Percentiles rank a stretch among this genome's conserved stretches.
Conservation (phyloP, 257 asterid genomes). For the Capsicum chinense region DNA sequence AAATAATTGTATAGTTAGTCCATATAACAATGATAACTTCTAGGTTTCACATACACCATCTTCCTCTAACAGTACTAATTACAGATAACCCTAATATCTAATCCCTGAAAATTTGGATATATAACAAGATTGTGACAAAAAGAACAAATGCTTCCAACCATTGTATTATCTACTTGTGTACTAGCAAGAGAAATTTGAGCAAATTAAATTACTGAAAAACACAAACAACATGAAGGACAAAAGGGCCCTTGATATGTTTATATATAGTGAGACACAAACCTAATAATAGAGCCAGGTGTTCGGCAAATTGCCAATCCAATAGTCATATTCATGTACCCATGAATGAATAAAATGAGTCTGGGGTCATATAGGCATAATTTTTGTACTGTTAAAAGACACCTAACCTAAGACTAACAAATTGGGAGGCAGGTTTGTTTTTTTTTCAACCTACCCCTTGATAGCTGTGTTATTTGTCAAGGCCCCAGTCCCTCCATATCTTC, state of each 20-base stretch:
- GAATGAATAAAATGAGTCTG: background rate
- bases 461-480: background rate
- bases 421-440: constrained; percentile 8
- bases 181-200: background rate
- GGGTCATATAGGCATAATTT: background rate
- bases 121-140: background rate
- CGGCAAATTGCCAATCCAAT: background rate
- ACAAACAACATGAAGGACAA: background rate
- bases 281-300: constrained; percentile 7
- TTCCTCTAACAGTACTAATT: background rate
- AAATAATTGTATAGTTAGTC: background rate
- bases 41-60: background rate
- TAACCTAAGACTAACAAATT: constrained; percentile 23
- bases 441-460: constrained; percentile 1
- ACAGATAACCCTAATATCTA: background rate
- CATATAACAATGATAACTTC: background rate
- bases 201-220: background rate
- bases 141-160: background rate
- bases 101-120: background rate
- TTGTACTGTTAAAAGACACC: constrained; percentile 6
- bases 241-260: background rate
- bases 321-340: background rate
- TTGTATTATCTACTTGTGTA: background rate
- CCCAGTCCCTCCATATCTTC: background rate
- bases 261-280: background rate